phyloP scores from a whole-genome alignment of 345 rosid species.

The Eucalyptus victrix region DNA sequence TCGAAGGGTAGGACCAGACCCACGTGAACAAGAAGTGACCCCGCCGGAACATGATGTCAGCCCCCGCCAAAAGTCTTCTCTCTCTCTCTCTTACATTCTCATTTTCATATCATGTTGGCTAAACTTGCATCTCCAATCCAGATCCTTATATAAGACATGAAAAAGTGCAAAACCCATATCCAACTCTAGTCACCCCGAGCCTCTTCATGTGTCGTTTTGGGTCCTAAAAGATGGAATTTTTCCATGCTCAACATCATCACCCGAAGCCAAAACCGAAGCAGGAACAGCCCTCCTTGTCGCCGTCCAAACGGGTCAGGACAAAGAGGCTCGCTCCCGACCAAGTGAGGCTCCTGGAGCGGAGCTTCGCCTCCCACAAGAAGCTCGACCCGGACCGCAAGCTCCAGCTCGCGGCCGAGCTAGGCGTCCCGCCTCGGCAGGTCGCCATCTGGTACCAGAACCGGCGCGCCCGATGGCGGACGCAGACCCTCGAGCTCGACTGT shows the following conservation, averaged over 20 bases:
- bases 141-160: neutral
- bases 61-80: neutral
- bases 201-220: neutral
- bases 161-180: neutral
- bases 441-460: constrained; percentile 96
- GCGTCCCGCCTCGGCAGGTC: constrained; percentile 70
- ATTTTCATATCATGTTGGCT: neutral
- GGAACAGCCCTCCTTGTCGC: neutral
- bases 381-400: constrained; percentile 65
- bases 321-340: constrained; percentile 71
- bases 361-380: constrained; percentile 58
- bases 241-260: neutral
- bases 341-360: constrained; percentile 55
- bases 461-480: constrained; percentile 87
- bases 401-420: constrained; percentile 52
- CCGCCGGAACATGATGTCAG: neutral
- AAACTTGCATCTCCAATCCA: neutral
- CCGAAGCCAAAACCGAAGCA: constrained; percentile 3
- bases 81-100: neutral
- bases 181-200: neutral
- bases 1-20: neutral
- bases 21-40: neutral
- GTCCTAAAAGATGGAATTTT: neutral
- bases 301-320: constrained; percentile 5
- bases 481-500: constrained; percentile 56